These are phyloP conservation scores for Cyphellophora attinorum DNA, from an alignment of 2,329 filamentous ascomycete genomes.

Conservation along the genomic window DNA sequence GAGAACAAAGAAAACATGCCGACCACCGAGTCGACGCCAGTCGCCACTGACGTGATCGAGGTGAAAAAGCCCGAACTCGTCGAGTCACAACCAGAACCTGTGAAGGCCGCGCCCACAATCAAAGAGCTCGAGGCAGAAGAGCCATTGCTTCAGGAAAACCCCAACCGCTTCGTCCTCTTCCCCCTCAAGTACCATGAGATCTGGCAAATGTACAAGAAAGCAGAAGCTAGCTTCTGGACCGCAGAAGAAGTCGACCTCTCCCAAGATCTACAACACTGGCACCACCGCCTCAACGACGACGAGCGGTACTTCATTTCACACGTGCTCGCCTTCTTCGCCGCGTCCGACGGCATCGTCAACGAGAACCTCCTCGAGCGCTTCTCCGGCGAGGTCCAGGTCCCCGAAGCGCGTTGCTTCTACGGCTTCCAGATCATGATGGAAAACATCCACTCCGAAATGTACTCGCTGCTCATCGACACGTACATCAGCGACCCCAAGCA, in stretches of 20 bases:
- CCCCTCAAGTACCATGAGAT: conserved; percentile 62
- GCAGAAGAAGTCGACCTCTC: conserved; percentile 98
- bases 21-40: conserved; percentile 37
- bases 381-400: conserved; percentile 91
- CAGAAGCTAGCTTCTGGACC: conserved; percentile 98
- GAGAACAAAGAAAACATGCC: conserved; percentile 74
- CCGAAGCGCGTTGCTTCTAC: conserved; percentile 98
- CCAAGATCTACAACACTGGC: conserved; percentile 98
- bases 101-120: conserved; percentile 41
- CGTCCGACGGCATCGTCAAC: conserved; percentile 98
- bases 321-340: conserved; percentile 97
- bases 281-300: conserved; percentile 92
- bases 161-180: conserved; percentile 92
- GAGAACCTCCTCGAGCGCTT: conserved; percentile 98
- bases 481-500: conserved; percentile 98
- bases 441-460: conserved; percentile 99
- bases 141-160: conserved; percentile 90
- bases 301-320: conserved; percentile 98
- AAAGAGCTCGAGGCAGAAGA: conserved; percentile 69
- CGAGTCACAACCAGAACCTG: conserved; percentile 24
- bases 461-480: conserved; percentile 96
- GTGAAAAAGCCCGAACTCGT: conserved; percentile 46
- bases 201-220: conserved; percentile 83
- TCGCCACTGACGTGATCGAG: conserved; percentile 43
- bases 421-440: conserved; percentile 99